Conservation (phyloP, 164 flowering plant species). For the Magnolia sinica region DNA sequence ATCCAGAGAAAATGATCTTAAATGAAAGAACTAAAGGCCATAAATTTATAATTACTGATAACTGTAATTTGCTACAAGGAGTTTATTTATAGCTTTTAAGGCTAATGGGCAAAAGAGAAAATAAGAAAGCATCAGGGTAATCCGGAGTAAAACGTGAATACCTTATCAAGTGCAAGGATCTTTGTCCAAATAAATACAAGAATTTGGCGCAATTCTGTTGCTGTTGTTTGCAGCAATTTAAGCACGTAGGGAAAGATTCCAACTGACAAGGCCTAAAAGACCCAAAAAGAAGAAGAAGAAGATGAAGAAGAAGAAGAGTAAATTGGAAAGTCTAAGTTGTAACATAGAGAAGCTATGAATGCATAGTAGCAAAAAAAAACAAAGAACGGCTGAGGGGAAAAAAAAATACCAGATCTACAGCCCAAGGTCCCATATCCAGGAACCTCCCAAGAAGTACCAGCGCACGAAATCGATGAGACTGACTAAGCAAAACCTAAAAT, state of each 20-base stretch:
- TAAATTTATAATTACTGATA: neutral
- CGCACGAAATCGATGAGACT: constrained; percentile 89
- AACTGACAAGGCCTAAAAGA: constrained; percentile 81
- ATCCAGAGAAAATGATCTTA: neutral
- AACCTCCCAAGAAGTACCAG: constrained; percentile 93
- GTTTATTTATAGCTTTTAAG: neutral
- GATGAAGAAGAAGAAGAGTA: neutral
- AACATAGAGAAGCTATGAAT: neutral
- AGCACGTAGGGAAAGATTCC: constrained; percentile 97
- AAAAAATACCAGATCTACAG: constrained; percentile 83
- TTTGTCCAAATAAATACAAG: constrained; percentile 99
- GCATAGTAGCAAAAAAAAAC: neutral
- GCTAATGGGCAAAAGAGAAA: neutral
- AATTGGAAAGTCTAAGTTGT: neutral
- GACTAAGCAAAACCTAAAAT: constrained; percentile 88
- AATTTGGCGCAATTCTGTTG: constrained; percentile 83
- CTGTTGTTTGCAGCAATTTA: constrained; percentile 86
- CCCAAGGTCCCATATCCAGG: constrained; percentile 98
- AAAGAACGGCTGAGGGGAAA: neutral
- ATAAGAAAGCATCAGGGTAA: neutral
- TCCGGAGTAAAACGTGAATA: constrained; percentile 19
- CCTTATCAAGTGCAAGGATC: constrained; percentile 97
- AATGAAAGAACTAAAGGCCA: neutral
- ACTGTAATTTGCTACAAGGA: neutral
- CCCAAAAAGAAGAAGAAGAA: neutral